Evolutionary conservation across 1,139 yeast genomes (phyloP).

Genomic region (Taiozyma sp.): DNA sequence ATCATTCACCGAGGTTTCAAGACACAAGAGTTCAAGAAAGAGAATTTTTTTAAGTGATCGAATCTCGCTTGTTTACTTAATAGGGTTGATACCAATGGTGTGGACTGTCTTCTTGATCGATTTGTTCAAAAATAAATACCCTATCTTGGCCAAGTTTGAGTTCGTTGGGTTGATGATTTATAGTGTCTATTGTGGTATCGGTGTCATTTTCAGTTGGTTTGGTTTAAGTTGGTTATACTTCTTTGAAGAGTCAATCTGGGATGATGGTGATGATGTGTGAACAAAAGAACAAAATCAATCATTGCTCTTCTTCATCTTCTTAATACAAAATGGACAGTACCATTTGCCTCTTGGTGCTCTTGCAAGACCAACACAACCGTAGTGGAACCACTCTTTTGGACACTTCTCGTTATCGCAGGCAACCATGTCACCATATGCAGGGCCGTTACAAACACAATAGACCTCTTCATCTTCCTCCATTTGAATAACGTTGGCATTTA

Average conservation of each 20-base stretch:
- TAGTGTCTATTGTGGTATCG: conserved; percentile 83
- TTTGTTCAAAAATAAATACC: conserved; percentile 48
- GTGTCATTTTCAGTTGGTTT: conserved; percentile 84
- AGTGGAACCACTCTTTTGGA: conserved; percentile 73
- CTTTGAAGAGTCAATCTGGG: conserved; percentile 67
- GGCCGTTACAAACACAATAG: conserved; percentile 67
- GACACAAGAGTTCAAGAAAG: conserved; percentile 37
- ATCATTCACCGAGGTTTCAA: conserved; percentile 65
- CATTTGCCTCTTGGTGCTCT: conserved; percentile 69
- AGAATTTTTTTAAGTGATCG: conserved; percentile 68
- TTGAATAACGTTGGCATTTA: conserved; percentile 14
- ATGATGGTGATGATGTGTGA: conserved; percentile 17
- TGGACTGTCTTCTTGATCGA: conserved; percentile 51
- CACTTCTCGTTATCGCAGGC: conserved; percentile 76
- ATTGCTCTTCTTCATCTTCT: conserved; percentile 11
- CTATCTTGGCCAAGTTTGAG: conserved; percentile 49
- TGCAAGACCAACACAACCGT: conserved; percentile 66
- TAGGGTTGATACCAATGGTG: conserved; percentile 66
- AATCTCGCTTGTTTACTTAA: conserved; percentile 58
- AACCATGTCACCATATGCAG: conserved; percentile 73
- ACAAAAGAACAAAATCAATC: not conserved
- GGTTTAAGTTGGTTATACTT: conserved; percentile 87
- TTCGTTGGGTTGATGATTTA: conserved; percentile 78
- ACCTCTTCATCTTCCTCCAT: conserved; percentile 39
- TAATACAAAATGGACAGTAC: conserved; percentile 65